Percentiles rank a stretch among this genome's conserved stretches.
phyloP scores from a whole-genome alignment of 371 early-diverging fungal species.

The Dinochytrium kinnereticum region DNA sequence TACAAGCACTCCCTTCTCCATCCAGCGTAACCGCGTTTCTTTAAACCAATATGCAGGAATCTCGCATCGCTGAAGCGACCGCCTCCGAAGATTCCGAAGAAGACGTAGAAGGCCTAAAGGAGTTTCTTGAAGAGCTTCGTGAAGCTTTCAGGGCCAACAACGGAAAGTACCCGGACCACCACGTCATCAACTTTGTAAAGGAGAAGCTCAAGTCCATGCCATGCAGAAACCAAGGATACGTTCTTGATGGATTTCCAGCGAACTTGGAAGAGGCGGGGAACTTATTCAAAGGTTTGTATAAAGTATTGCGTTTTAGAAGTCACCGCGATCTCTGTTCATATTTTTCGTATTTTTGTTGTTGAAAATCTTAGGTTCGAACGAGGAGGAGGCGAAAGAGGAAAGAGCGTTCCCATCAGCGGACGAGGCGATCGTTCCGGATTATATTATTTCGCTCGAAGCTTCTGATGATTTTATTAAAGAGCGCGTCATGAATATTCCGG shows the following conservation, averaged over 20 bases:
- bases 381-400: conserved; percentile 56
- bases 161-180: conserved; percentile 48
- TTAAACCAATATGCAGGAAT: conserved; percentile 25
- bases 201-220: conserved; percentile 57
- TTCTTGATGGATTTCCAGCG: conserved; percentile 58
- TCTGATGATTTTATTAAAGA: conserved; percentile 56
- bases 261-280: conserved; percentile 47
- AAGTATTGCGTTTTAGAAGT: neutral
- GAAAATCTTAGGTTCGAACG: conserved; percentile 29
- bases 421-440: conserved; percentile 48
- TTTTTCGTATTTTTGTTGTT: neutral
- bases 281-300: conserved; percentile 44
- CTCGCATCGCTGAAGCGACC: conserved; percentile 6
- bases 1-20: too few relatives aligned
- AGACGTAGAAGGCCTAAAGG: conserved; percentile 49
- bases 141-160: conserved; percentile 48
- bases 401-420: conserved; percentile 37
- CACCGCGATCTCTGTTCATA: too few relatives aligned
- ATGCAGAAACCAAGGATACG: conserved; percentile 61
- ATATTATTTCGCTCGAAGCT: conserved; percentile 54
- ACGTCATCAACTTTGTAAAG: conserved; percentile 51
- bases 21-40: neutral
- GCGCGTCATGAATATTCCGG: conserved; percentile 58
- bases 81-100: conserved; percentile 44
- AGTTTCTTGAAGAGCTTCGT: conserved; percentile 51